Evolutionary conservation across 768 basidiomycete species (phyloP), one percentile per base, ranked within the genome.

Genomic region (Roridomyces roridus): DNA sequence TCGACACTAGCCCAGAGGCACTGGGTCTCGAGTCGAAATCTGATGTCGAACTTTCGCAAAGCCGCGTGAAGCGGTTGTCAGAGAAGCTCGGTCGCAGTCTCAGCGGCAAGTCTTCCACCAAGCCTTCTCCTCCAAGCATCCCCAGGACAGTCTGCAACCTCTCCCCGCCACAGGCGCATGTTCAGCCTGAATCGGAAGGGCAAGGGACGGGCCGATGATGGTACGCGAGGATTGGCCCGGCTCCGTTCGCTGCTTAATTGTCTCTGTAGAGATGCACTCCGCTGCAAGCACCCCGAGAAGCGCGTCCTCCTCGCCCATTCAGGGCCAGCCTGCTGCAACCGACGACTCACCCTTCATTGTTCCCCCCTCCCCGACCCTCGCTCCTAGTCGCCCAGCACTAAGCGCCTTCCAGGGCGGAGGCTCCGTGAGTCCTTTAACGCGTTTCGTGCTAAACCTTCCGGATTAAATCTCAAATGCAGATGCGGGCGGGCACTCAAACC

Each of bases 401-500:
- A 75, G 72, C 40, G 74, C 85, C 10, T 89, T 91, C 64, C 80
- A 82, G 36, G 89, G 87, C 14, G 81, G 85, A 62, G 85, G 86
- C 60, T 92, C 92, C 15, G 92, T 92, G 68, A 64, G 86, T 74
- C 49, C 37, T 59, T 15, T 42, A 54, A 45, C 43, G 54, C 49
- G 50, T 52, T 34, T 40, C 60, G 37, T 39, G 55, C 49, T 29
- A 50, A 41, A 39, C 50, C 49, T 51, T 52, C 36, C 40, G 39
- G n/a, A n/a, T 51, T 45, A 43, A 57, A 54, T 59, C 49, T 35
- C 45, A 55, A 55, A 42, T 64, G 54, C 67, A 94, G 92, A 89
- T 94, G 86, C 87, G 91, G 36, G 85, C 87, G 23, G 92, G 92
- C 15, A 94, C 92, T 3, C 93, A 94, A 68, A 91, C 92, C 3